A percentile compares a stretch with the other conserved stretches of the same genome.
Conservation (phyloP, 192 early-diverging fungal species). For the Dimargaris cristalligena region DNA sequence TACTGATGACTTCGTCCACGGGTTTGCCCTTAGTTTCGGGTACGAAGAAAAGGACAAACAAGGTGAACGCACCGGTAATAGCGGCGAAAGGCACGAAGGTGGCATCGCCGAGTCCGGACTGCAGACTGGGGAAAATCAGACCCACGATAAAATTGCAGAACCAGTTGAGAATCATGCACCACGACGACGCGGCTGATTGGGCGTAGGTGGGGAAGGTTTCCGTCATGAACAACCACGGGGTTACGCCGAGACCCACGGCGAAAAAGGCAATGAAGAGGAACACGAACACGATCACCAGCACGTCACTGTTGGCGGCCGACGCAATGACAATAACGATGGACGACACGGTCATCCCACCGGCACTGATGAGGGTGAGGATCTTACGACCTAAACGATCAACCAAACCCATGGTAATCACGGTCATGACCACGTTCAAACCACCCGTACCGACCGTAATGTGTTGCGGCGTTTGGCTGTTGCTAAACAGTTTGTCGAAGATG, state of each 20-base stretch:
- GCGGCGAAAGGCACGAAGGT: constrained; percentile 55
- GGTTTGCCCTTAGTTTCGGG: constrained; percentile 72
- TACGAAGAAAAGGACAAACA: constrained; percentile 54
- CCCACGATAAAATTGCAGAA: constrained; percentile 40
- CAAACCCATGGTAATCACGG: constrained; percentile 34
- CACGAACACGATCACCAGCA: constrained; percentile 42
- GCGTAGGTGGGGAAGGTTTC: constrained; percentile 65
- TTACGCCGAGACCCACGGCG: constrained; percentile 62
- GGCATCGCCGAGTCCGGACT: constrained; percentile 26
- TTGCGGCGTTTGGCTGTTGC: constrained; percentile 24
- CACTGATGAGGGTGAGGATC: constrained; percentile 39
- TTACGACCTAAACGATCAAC: constrained; percentile 53
- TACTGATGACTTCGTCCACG: constrained; percentile 36
- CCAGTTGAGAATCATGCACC: constrained; percentile 66
- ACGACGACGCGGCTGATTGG: constrained; percentile 44
- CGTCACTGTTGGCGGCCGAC: constrained; percentile 29
- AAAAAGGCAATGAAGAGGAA: constrained; percentile 63
- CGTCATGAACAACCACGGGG: constrained; percentile 65
- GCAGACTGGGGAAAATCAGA: constrained; percentile 41
- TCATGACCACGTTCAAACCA: constrained; percentile 39
- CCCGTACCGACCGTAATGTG: constrained; percentile 42
- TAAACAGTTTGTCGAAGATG: constrained; percentile 41
- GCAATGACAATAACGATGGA: constrained; percentile 48
- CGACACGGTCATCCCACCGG: constrained; percentile 41
- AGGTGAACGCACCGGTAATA: constrained; percentile 39